phyloP scores from a whole-genome alignment of 2,329 filamentous ascomycete genomes.

The Hypoxylon sp. region DNA sequence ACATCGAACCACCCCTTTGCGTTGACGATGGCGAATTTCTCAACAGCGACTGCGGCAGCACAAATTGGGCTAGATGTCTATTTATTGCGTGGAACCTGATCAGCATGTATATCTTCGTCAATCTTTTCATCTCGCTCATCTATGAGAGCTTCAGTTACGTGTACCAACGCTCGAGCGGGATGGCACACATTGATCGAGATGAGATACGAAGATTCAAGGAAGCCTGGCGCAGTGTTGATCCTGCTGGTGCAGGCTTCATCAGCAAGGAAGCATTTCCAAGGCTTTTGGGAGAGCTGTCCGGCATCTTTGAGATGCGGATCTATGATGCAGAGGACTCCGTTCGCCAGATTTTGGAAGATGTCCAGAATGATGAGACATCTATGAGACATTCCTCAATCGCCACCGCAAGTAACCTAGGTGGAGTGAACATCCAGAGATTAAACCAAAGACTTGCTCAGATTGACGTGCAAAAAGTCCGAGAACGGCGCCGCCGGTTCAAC shows the following conservation, averaged over 20 bases:
- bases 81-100: conserved; percentile 99
- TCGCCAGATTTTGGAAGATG: conserved; percentile 86
- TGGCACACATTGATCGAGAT: conserved; percentile 90
- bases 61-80: conserved; percentile 86
- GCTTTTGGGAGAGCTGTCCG: conserved; percentile 90
- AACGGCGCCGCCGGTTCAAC: conserved; percentile 84
- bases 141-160: conserved; percentile 99
- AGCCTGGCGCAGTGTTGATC: conserved; percentile 96
- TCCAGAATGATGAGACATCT: conserved; percentile 70
- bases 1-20: conserved; percentile 84
- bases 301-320: conserved; percentile 96
- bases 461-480: conserved; percentile 81
- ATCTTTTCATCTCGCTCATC: conserved; percentile 97
- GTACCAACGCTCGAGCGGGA: conserved; percentile 94
- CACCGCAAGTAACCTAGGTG: conserved; percentile 66
- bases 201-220: conserved; percentile 98
- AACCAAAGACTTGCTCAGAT: conserved; percentile 81
- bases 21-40: conserved; percentile 81
- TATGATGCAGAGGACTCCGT: conserved; percentile 94
- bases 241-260: conserved; percentile 91
- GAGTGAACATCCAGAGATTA: conserved; percentile 81
- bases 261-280: conserved; percentile 90
- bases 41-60: conserved; percentile 92
- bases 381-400: conserved; percentile 70
- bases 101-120: conserved; percentile 99